These are phyloP conservation scores for Populus hybrid DNA, from an alignment of 441 rosid genomes.

Conservation along the genomic window DNA sequence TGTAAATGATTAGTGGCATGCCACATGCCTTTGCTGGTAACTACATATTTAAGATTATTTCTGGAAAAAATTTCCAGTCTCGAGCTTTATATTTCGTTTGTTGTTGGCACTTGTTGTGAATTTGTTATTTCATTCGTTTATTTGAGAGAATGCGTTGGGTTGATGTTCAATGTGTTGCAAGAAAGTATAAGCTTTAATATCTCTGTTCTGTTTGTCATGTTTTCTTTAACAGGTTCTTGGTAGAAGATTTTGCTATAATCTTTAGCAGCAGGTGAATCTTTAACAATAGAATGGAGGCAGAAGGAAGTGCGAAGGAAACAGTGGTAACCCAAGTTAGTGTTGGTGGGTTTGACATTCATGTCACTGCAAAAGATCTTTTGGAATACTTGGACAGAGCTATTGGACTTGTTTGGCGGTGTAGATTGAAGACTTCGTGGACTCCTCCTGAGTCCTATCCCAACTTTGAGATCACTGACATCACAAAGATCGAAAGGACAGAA, in stretches of 20 bases:
- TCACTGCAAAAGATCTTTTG: constrained; percentile 47
- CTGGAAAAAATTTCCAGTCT: too few species aligned
- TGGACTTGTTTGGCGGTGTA: constrained; percentile 66
- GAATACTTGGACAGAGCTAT: constrained; percentile 47
- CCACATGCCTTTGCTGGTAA: too few species aligned
- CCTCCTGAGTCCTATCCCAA: constrained; percentile 70
- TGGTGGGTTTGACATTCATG: constrained; percentile 57
- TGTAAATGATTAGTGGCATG: not conserved
- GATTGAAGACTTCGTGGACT: constrained; percentile 74
- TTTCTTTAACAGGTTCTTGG: constrained; percentile 30
- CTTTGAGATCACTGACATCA: constrained; percentile 31
- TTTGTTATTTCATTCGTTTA: not conserved
- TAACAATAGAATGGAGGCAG: constrained; percentile 36
- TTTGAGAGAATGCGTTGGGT: not conserved
- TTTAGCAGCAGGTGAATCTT: constrained; percentile 7
- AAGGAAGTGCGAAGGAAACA: constrained; percentile 34
- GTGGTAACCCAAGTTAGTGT: constrained; percentile 76
- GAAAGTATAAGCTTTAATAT: not conserved
- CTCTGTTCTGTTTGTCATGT: not conserved
- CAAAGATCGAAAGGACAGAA: constrained; percentile 25
- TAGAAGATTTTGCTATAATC: constrained; percentile 26
- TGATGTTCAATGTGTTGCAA: not conserved
- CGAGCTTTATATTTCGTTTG: not conserved
- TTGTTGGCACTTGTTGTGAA: not conserved
- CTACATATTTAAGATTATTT: too few species aligned